Evolutionary conservation across 805 yeast genomes (phyloP), one percentile per base, ranked within the genome.

Genomic region (Pichia rugopelliculosa): DNA sequence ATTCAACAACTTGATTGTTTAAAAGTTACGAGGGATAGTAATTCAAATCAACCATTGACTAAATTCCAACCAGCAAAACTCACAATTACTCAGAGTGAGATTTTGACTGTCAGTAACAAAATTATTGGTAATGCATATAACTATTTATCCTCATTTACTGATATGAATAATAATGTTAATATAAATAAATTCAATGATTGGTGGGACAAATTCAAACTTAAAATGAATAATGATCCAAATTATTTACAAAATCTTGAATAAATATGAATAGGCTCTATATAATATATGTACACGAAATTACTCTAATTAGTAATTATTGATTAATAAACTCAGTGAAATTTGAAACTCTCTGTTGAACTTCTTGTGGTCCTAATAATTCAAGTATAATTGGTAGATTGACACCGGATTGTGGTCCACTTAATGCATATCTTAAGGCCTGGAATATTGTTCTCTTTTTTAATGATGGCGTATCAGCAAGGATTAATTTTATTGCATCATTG

Each of bases 61-160:
- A 73, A 80, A 2, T 55, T 62, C 10, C 63, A 70, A 22, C 62
- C 48, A 57, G 60, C 54, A 6, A 49, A 47, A 17, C 45, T 54
- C 1, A 56, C 58, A 5, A 22, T 33, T 3, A 42, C 56, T 4
- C 60, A 56, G 41, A 56, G 56, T 11, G 63, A 62, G 38, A 54
- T 65, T 2, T 84, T 88, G 2, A 67, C 68, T 0, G 64, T 91
- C 48, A 96, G 97, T 1, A 87, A 85, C 52, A 87, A 86, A 61
- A 88, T 93, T 48, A 95, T 93, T 20, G 82, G 82, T 36, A 88
- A 93, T 64, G 97, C 97, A 1, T 93, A 91, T 67, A 90, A 93
- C 61, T 93, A 77, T 61, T 66, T 91, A 42, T 80, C 95, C 2
- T 87, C 97, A n/a, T 91, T 90, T 61, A 76, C 88, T 8, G 96